Conservation (phyloP, 2,329 filamentous ascomycete genomes). For the Pseudogymnoascus sp. region DNA sequence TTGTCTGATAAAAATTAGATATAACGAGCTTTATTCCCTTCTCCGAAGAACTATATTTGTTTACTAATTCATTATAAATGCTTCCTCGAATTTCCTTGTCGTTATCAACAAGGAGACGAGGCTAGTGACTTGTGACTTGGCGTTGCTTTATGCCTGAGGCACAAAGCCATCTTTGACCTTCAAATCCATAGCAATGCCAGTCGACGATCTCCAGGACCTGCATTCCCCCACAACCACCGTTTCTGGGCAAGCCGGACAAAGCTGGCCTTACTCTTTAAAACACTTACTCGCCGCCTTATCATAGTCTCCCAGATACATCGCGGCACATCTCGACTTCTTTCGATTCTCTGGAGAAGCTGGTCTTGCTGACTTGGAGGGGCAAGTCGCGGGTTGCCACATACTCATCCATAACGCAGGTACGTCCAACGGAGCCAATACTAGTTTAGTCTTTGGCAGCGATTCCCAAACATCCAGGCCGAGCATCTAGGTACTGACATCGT, state of each 20-base stretch:
- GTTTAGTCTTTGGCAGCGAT: not conserved
- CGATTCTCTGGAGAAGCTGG: conserved; percentile 4
- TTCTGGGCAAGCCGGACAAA: conserved; percentile 3
- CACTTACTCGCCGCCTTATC: not conserved
- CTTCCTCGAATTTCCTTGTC: not conserved
- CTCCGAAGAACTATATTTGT: not conserved
- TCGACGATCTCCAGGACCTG: conserved; percentile 7
- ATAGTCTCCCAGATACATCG: not conserved
- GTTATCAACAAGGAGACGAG: not conserved
- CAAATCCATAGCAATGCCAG: conserved; percentile 7
- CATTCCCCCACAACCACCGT: conserved; percentile 8
- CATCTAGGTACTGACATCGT: not conserved
- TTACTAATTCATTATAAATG: not conserved
- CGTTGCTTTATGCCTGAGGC: not conserved
- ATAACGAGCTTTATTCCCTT: not conserved
- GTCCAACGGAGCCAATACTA: not conserved
- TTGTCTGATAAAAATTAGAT: not conserved
- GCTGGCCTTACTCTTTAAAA: not conserved
- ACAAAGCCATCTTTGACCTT: conserved; percentile 6
- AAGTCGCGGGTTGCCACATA: conserved; percentile 7
- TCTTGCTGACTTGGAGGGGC: conserved; percentile 7
- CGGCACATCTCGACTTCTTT: not conserved
- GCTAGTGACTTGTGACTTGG: not conserved
- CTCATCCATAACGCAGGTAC: conserved; percentile 5
- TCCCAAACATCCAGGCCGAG: not conserved